Base-by-base conservation (phyloP, 2,329 filamentous ascomycete genomes). In the Fusarium sp. region DNA sequence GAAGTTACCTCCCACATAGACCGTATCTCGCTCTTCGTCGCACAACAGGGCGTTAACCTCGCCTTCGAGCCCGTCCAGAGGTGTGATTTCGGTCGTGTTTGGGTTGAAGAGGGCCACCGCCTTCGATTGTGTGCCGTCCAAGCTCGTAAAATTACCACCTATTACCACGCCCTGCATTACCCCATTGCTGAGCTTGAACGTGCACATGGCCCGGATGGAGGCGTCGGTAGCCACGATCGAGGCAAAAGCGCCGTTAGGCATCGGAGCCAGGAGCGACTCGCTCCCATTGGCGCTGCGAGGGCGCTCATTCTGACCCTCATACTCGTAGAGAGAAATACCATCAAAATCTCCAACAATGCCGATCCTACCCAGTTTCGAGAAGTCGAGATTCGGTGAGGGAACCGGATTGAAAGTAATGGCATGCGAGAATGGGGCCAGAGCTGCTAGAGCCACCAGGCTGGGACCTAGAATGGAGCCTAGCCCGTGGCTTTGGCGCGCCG, bases 71-170 rank as follows among this genome's bases (percentile, higher is more conserved):
- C 95, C 96, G n/a, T 90, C 84, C 42, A 98, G 84, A n/a, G 95
- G 88, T 2, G 90, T 93, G 59, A 98, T 87, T 40, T 89, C 83
- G 52, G 90, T 90, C 6, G 91, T 92, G 73, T 91, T 90, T 5
- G 94, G 91, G 81, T 98, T 91, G 84, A 95, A 95, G 56, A 97
- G 82, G 27, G 95, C 97, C 66, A 97, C 90, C 52, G 94, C 94
- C 63, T 91, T 91, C 3, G 95, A 94, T 79, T 94, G 86, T 66
- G 92, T 88, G 68, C 91, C 91, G 68, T 92, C 94, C 71, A 99
- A 85, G 81, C 94, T 97, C 35, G 97, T 98, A 81, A 99, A 99
- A 85, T 98, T 98, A 57, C 97, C 97, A 65, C 94, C 97, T 18
- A 99, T 89, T 57, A 98, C 89, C 31, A 98, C 90, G 45, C 93